Percentiles rank a stretch among this genome's conserved stretches.
phyloP scores from a whole-genome alignment of 352 stramenopile genomes.

The Phytopythium aichiense region DNA sequence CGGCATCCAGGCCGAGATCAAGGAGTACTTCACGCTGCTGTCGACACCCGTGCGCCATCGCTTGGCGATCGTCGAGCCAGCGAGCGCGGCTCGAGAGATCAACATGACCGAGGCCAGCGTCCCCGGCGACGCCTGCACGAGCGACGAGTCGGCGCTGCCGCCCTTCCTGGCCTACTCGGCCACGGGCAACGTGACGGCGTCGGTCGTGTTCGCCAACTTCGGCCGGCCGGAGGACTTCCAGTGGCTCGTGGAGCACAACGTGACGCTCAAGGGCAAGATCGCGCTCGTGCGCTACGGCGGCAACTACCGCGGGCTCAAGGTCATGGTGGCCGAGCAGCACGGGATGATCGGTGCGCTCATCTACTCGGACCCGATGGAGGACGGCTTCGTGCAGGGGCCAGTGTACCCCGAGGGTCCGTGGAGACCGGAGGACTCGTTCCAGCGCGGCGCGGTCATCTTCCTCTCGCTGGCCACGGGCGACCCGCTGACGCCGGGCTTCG shows the following conservation, averaged over 20 bases:
- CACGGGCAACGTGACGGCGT: constrained; percentile 50
- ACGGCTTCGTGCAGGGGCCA: constrained; percentile 48
- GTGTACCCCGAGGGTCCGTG: constrained; percentile 66
- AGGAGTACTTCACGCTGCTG: constrained; percentile 56
- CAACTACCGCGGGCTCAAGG: constrained; percentile 53
- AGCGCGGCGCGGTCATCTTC: constrained; percentile 64
- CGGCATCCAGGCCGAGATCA: constrained; percentile 48
- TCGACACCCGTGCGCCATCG: constrained; percentile 44
- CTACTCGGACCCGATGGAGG: constrained; percentile 70
- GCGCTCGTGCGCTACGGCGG: constrained; percentile 79
- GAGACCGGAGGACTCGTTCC: constrained; percentile 45
- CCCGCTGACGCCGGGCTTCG: constrained; percentile 32
- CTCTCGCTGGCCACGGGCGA: constrained; percentile 60
- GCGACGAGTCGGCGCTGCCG: constrained; percentile 38
- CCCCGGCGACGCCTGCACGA: constrained; percentile 52
- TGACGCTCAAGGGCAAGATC: constrained; percentile 75
- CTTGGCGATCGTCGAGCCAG: constrained; percentile 26
- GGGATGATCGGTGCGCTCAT: constrained; percentile 61
- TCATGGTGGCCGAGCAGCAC: constrained; percentile 53
- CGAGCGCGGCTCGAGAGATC: constrained; percentile 18
- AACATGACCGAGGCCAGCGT: constrained; percentile 52
- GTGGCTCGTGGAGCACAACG: constrained; percentile 38
- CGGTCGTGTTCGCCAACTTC: constrained; percentile 85
- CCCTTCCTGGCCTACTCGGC: constrained; percentile 78
- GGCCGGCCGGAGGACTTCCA: constrained; percentile 69